Conservation (phyloP, 1,284 basidiomycete genomes). For the Sutorius eximius region DNA sequence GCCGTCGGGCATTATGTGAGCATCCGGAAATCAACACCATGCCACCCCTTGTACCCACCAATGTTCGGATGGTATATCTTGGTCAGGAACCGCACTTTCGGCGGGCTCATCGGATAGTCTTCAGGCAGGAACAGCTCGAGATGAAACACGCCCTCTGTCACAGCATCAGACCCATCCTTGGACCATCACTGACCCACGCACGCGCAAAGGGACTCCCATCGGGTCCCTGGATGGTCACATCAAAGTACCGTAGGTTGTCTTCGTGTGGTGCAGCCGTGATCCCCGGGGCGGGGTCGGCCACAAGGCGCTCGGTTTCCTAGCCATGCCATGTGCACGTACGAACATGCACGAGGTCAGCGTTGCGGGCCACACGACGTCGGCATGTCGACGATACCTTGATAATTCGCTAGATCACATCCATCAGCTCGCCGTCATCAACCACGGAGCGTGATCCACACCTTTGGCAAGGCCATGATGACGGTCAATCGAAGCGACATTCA, state of each 20-base stretch:
- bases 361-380: conserved; percentile 17
- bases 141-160: conserved; percentile 85
- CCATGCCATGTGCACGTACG: conserved; percentile 1
- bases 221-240: conserved; percentile 95
- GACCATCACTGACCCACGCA: conserved; percentile 42
- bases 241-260: conserved; percentile 98
- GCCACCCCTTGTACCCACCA: conserved; percentile 49
- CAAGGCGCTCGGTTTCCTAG: conserved; percentile 95
- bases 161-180: conserved; percentile 8
- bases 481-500: conserved; percentile 10
- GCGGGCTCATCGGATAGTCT: conserved; percentile 99
- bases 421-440: conserved; percentile 12
- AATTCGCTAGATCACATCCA: conserved; percentile 44
- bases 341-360: conserved; percentile 19
- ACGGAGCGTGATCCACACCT: conserved; percentile 19
- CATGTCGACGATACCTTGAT: conserved; percentile 47
- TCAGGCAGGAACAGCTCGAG: conserved; percentile 97
- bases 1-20: conserved; percentile 19
- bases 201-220: conserved; percentile 93
- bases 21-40: conserved; percentile 22
- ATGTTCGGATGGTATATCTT: conserved; percentile 99
- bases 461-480: conserved; percentile 34
- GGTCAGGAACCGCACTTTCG: conserved; percentile 97
- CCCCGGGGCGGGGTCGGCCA: conserved; percentile 94
- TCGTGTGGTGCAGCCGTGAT: conserved; percentile 94